Base-by-base conservation (phyloP, 495 filamentous ascomycete species). In the Penicillium egyptiacum region DNA sequence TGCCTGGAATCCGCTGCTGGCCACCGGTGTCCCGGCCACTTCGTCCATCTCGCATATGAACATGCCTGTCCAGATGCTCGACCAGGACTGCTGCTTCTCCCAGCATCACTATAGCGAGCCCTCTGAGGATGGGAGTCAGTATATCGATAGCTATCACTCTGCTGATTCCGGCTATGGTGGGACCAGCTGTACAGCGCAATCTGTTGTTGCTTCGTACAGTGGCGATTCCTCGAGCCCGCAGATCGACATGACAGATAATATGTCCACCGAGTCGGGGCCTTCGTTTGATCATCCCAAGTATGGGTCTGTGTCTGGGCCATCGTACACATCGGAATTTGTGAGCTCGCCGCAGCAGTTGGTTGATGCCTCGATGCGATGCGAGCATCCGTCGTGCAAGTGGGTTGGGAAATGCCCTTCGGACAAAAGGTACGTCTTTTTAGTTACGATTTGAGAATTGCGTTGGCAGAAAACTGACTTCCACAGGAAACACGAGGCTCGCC, bases 401-500 rank as follows among this genome's bases (percentile, higher is more conserved):
- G 65, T 68, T 22, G 74, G 74, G 7, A 77, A 75, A 49, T 77
- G 74, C 44, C 72, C 69, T 2, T 77, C 74, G 1, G 74, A 77
- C 53, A 75, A 74, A 54, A 73, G 70, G 74, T 75, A 49, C 39
- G 60, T 51, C 22, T 39, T 56, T 6, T 7, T 10, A 19, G 28
- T 41, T 25, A 9, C 10, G 5, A 12, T 20, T 46, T n/a, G 6
- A 17, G 23, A 3, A 17, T 48, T 12, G 20, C 43, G 3, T 6
- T 30, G 23, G 5, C 17, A 40, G 0, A 10, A n/a, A 16, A 44
- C 50, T 62, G 40, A 62, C 53, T 39, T 25, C 5, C 3, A 9
- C 67, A 96, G 92, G 60, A 96, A 96, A 75, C 92, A 96, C 66
- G 74, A 83, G 48, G 83, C 87, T 14, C 83, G 89, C 53, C 92